phyloP scores from a whole-genome alignment of 257 asterid genomes.

The Prunella vulgaris region DNA sequence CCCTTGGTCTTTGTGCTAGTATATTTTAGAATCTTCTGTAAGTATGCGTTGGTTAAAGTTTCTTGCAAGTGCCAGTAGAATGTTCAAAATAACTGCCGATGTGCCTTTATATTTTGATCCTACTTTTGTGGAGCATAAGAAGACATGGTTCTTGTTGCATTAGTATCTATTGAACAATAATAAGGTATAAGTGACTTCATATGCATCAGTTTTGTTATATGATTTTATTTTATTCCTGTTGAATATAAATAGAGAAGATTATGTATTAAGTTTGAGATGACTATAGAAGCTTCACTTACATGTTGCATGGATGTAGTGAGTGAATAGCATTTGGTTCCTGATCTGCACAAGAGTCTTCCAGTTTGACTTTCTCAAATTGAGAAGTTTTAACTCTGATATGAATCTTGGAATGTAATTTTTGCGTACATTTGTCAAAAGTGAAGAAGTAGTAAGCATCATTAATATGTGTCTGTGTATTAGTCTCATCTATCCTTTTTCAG shows the following conservation, averaged over 20 bases:
- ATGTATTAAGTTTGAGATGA: neutral
- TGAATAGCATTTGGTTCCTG: neutral
- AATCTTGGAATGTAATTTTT: neutral
- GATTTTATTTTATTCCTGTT: neutral
- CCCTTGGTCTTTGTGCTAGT: neutral
- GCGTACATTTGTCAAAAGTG: neutral
- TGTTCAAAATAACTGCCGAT: conserved; percentile 6
- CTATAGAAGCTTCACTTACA: neutral
- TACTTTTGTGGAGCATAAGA: neutral
- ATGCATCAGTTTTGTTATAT: neutral
- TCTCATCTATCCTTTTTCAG: neutral
- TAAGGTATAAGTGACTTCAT: neutral
- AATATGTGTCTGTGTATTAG: neutral
- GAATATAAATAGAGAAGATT: neutral
- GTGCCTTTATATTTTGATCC: conserved; percentile 2
- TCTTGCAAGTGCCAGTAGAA: neutral
- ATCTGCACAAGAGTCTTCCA: neutral
- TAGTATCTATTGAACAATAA: neutral
- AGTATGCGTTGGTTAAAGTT: neutral
- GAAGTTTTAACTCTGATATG: neutral
- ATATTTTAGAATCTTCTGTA: neutral
- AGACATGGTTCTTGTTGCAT: neutral
- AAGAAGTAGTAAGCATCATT: neutral
- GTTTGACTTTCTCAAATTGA: neutral
- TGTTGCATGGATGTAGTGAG: neutral